Base-by-base conservation (phyloP, 2,329 filamentous ascomycete genomes). In the Microdochium trichocladiopsis region DNA sequence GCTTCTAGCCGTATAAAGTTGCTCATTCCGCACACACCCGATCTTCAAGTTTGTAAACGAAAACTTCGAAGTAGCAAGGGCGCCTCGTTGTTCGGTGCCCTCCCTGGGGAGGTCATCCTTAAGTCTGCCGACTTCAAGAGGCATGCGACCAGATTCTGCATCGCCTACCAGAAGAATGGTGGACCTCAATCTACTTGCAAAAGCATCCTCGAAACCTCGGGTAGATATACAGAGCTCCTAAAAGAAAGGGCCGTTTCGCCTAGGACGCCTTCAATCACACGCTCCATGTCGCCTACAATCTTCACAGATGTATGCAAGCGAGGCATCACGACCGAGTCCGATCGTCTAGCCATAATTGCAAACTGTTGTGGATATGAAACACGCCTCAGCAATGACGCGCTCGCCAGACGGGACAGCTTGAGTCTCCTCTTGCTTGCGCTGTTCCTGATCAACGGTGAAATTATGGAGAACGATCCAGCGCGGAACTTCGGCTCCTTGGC, bases 151-250 rank as follows among this genome's bases (percentile, higher is more conserved):
- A 50, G 57, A 25, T 64, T 65, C 51, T 65, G 62, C 50, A 56
- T 65, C 14, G 31, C 45, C n/a, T 59, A 61, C 50, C 59, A 54
- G 28, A 56, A 57, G 48, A 58, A 53, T 33, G 31, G 50, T 2
- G 58, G 54, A n/a, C 47, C 49, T 22, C 56, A 49, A 16, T 53
- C 53, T 9, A 51, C 56, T 49, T 65, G 62, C 52, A 57, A 61
- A 33, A 60, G 45, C 47, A 58, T 65, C 41, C 53, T 65, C 22
- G 52, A 52, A 47, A 51, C 56, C 9, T 61, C 62, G 18, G 56
- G 61, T 18, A 59, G 63, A 55, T 65, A 65, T 43, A 62, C 62
- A 36, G 53, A 64, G 9, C 60, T 64, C n/a, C 58, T 65, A 10
- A 55, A 52, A 41, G 59, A 64, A 31, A 52, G 58, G 22, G 51